These are phyloP conservation scores for Starmerella kuoi DNA, from an alignment of 805 yeast species.

Conservation along the genomic window DNA sequence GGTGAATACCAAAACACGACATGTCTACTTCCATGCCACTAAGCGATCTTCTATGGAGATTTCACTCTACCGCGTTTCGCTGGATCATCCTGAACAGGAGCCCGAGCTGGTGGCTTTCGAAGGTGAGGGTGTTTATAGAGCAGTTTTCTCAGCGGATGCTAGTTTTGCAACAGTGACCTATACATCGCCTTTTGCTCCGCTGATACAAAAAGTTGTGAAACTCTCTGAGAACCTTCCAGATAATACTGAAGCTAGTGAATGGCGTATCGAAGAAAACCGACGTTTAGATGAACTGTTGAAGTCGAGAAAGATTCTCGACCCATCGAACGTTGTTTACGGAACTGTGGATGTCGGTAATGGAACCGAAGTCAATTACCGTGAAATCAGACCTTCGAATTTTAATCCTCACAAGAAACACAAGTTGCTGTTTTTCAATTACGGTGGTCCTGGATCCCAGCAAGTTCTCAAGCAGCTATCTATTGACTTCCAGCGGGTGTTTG, in stretches of 20 bases:
- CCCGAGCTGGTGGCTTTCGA: conserved; percentile 40
- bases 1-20: conserved; percentile 38
- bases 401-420: conserved; percentile 56
- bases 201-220: conserved; percentile 52
- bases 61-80: conserved; percentile 60
- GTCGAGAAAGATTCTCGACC: conserved; percentile 34
- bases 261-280: conserved; percentile 29
- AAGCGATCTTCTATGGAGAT: conserved; percentile 69
- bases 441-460: conserved; percentile 89
- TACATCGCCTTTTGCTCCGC: conserved; percentile 70
- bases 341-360: conserved; percentile 34
- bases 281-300: conserved; percentile 22
- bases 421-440: conserved; percentile 77
- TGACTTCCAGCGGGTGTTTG: conserved; percentile 60
- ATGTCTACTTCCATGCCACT: conserved; percentile 58
- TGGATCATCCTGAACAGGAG: conserved; percentile 36
- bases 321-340: conserved; percentile 37
- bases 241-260: conserved; percentile 21
- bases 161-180: conserved; percentile 60
- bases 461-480: conserved; percentile 52
- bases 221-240: conserved; percentile 23
- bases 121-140: conserved; percentile 53
- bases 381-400: conserved; percentile 67
- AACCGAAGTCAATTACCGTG: conserved; percentile 45
- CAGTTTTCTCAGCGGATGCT: conserved; percentile 68